A percentile compares a stretch with the other conserved stretches of the same genome.
Conservation (phyloP, 805 yeast species). For the Pichia exigua region DNA sequence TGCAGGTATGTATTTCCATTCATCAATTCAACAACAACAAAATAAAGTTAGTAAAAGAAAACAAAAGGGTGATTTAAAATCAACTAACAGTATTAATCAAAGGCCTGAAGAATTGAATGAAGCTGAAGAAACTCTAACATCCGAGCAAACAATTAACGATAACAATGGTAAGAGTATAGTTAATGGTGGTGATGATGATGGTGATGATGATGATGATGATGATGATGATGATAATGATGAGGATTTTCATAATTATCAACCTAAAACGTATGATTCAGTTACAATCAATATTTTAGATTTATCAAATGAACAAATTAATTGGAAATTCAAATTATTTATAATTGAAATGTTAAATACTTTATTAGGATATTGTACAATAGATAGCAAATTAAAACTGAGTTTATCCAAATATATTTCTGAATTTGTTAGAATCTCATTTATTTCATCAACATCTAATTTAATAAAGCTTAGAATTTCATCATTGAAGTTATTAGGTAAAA, state of each 20-base stretch:
- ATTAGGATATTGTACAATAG: constrained; percentile 32
- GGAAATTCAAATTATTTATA: constrained; percentile 47
- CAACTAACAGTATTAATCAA: not conserved
- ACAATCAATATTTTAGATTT: constrained; percentile 21
- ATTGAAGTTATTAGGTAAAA: constrained; percentile 53
- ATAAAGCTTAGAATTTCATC: constrained; percentile 56
- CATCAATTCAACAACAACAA: constrained; percentile 2
- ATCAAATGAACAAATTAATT: constrained; percentile 47
- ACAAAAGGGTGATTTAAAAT: not conserved
- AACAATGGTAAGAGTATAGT: not conserved
- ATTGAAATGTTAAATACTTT: constrained; percentile 39
- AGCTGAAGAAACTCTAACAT: constrained; percentile 9
- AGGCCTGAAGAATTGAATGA: constrained; percentile 20
- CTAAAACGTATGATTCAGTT: not conserved
- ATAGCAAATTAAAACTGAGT: constrained; percentile 31
- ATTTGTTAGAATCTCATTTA: constrained; percentile 67
- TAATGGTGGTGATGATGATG: not conserved
- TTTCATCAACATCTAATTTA: constrained; percentile 71
- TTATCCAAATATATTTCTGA: constrained; percentile 47
- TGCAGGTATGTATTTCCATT: constrained; percentile 25
- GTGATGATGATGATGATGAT: constrained; percentile 4
- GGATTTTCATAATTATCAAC: not conserved
- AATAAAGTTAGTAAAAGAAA: not conserved
- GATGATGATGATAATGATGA: constrained; percentile 9
- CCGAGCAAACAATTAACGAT: constrained; percentile 6